Evolutionary conservation across 2,329 filamentous ascomycete genomes (phyloP).

Genomic region (Ophiostoma quercus): DNA sequence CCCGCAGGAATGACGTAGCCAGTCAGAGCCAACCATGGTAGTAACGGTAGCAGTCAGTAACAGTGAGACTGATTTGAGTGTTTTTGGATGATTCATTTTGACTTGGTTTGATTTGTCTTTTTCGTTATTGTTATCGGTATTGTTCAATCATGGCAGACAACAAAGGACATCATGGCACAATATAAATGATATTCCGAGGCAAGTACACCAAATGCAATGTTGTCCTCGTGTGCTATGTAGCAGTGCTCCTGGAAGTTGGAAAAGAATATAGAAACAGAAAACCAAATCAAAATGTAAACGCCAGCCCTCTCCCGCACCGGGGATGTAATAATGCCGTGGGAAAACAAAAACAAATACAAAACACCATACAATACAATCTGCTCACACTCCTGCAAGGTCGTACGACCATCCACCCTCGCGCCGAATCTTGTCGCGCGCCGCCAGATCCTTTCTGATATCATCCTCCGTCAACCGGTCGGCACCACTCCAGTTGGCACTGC

Average conservation of each 20-base stretch:
- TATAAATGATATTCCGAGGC: not conserved
- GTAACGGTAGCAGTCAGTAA: not conserved
- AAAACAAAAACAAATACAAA: constrained; percentile 4
- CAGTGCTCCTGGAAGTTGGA: not conserved
- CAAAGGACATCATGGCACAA: not conserved
- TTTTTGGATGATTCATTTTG: not conserved
- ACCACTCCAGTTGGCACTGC: constrained; percentile 89
- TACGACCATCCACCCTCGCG: constrained; percentile 84
- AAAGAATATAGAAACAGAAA: not conserved
- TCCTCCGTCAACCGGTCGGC: constrained; percentile 79
- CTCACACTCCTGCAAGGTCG: constrained; percentile 46
- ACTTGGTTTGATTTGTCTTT: not conserved
- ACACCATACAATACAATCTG: not conserved
- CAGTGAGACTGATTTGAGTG: not conserved
- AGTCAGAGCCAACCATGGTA: not conserved
- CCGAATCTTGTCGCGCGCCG: constrained; percentile 71
- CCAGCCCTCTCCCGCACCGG: constrained; percentile 1
- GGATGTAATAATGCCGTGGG: not conserved
- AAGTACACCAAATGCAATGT: not conserved
- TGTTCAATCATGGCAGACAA: too few relatives aligned
- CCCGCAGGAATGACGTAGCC: not conserved
- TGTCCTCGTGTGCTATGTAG: not conserved
- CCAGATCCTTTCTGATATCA: constrained; percentile 74
- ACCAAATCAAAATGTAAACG: constrained; percentile 11
- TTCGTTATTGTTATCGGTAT: not conserved